phyloP scores from a whole-genome alignment of 805 yeast species.

The Debaryomyces castellii region DNA sequence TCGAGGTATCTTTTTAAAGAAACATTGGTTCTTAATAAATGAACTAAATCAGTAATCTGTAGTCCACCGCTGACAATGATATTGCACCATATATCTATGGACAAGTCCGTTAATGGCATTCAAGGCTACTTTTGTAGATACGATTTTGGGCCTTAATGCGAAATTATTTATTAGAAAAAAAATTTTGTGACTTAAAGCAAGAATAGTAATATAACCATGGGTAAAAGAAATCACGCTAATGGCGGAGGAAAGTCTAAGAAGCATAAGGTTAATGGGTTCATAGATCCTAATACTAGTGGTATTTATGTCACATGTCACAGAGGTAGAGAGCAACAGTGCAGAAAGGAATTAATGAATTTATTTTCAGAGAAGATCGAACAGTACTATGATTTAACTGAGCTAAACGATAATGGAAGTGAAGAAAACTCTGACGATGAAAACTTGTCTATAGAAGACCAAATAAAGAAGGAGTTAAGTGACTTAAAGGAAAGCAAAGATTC shows the following conservation, averaged over 20 bases:
- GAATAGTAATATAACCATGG: slow-evolving; percentile 15
- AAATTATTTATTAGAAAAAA: neutral
- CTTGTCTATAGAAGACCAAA: slow-evolving; percentile 71
- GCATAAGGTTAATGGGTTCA: slow-evolving; percentile 49
- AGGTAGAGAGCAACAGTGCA: slow-evolving; percentile 73
- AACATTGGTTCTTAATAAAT: slow-evolving; percentile 6
- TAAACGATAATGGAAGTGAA: slow-evolving; percentile 21
- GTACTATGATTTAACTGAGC: slow-evolving; percentile 25
- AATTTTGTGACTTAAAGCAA: neutral
- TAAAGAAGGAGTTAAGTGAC: slow-evolving; percentile 67
- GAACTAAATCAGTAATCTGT: slow-evolving; percentile 9
- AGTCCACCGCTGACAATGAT: slow-evolving; percentile 11
- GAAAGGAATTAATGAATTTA: slow-evolving; percentile 65
- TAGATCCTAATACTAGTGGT: slow-evolving; percentile 87
- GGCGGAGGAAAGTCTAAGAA: slow-evolving; percentile 30
- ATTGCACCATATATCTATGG: slow-evolving; percentile 16
- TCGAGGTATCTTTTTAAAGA: neutral
- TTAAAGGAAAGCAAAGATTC: slow-evolving; percentile 46
- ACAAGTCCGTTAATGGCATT: slow-evolving; percentile 8
- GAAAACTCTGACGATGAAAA: slow-evolving; percentile 32
- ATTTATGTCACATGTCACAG: slow-evolving; percentile 87
- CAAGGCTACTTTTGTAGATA: neutral
- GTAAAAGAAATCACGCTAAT: slow-evolving; percentile 24
- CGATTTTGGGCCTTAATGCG: neutral
- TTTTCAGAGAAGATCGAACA: slow-evolving; percentile 43